phyloP scores from a whole-genome alignment of 176 grass and related monocot genomes.

The Carex kokanica region DNA sequence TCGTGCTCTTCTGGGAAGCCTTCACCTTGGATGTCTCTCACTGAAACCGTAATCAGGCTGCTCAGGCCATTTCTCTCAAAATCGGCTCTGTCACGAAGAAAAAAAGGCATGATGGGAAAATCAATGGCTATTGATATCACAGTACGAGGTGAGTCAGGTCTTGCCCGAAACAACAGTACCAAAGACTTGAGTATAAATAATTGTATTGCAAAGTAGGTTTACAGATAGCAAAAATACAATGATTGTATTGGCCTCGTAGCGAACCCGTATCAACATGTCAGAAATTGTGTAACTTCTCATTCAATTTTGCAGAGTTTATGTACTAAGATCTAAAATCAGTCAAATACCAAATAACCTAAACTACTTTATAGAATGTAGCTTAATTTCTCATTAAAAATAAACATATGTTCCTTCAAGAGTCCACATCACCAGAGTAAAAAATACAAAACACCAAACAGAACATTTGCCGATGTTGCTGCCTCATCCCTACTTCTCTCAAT shows the following conservation, averaged over 20 bases:
- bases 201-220: not conserved
- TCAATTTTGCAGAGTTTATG: not conserved
- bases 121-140: too few species aligned
- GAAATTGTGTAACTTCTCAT: not conserved
- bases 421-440: not conserved
- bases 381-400: not conserved
- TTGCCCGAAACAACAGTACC: too few species aligned
- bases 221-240: not conserved
- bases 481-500: too few species aligned
- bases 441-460: not conserved
- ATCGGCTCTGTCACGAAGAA: conserved; percentile 50
- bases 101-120: not conserved
- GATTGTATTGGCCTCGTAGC: not conserved
- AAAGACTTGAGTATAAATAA: not conserved
- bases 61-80: conserved; percentile 78
- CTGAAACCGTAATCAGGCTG: conserved; percentile 60
- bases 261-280: not conserved
- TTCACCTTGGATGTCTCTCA: conserved; percentile 77
- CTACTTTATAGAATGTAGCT: not conserved
- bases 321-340: not conserved
- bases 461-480: too few species aligned
- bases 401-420: not conserved
- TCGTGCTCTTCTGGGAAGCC: conserved; percentile 68
- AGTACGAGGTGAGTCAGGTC: too few species aligned
- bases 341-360: not conserved